Evolutionary conservation across 176 grass and related monocot genomes (phyloP).

Genomic region (Rhynchospora breviuscula): DNA sequence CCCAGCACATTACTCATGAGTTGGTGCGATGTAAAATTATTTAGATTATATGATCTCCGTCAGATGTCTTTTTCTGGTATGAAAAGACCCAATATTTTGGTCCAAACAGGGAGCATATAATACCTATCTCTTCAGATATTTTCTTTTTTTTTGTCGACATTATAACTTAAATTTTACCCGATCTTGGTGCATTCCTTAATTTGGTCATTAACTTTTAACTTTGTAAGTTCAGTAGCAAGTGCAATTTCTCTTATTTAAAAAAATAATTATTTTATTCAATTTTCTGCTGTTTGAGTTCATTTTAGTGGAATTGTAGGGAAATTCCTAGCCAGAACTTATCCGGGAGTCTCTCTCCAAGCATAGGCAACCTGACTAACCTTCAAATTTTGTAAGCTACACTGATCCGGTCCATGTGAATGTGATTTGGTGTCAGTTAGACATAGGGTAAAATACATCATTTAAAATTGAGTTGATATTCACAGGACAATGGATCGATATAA

Average conservation of each 20-base stretch:
- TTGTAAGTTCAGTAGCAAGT: neutral
- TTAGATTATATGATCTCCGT: neutral
- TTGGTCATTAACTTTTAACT: neutral
- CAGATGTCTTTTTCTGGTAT: neutral
- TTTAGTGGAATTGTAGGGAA: constrained; percentile 16
- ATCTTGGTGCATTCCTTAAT: neutral
- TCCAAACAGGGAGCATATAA: neutral
- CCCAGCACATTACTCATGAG: neutral
- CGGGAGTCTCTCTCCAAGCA: constrained; percentile 34
- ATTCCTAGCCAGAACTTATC: constrained; percentile 36
- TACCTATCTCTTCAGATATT: neutral
- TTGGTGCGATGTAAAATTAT: neutral
- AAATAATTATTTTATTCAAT: neutral
- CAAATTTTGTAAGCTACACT: constrained; percentile 26
- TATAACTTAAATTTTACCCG: neutral
- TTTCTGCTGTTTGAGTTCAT: constrained; percentile 1
- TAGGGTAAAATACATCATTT: neutral
- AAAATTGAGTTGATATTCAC: neutral
- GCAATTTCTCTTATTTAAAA: neutral
- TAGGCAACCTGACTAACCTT: constrained; percentile 38
- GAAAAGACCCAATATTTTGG: neutral
- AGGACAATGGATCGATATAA: neutral
- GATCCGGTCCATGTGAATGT: neutral
- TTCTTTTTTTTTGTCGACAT: neutral
- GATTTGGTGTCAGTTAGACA: neutral